Percentiles rank a stretch among this genome's conserved stretches.
phyloP scores from a whole-genome alignment of 371 early-diverging fungal species.

The Actinomortierella ambigua region DNA sequence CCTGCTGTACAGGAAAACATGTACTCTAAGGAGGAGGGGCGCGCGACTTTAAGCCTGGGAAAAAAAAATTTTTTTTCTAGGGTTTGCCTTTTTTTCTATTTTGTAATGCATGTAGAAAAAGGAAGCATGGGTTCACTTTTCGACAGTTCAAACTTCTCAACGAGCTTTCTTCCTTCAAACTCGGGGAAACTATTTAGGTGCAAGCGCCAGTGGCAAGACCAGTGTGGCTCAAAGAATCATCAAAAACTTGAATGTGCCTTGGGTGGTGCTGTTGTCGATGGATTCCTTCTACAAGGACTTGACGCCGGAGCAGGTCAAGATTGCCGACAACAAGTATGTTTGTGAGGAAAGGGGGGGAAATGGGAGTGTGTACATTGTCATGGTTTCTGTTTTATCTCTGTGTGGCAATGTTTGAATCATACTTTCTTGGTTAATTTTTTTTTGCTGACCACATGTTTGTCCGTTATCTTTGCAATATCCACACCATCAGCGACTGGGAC shows the following conservation, averaged over 20 bases:
- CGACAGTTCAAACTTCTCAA: too few relatives aligned
- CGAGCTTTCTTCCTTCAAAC: too few relatives aligned
- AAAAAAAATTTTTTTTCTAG: neutral
- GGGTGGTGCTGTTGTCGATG: conserved; percentile 92
- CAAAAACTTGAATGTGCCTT: conserved; percentile 77
- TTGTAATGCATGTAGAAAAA: too few relatives aligned
- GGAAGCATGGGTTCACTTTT: neutral
- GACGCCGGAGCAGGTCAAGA: conserved; percentile 71
- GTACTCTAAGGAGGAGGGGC: neutral
- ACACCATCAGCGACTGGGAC: conserved; percentile 27
- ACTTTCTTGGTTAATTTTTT: neutral
- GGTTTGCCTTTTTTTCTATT: too few relatives aligned
- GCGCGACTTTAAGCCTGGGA: neutral
- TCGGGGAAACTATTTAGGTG: conserved; percentile 53
- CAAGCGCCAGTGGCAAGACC: conserved; percentile 86
- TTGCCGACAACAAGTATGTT: conserved; percentile 70
- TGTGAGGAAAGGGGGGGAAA: too few relatives aligned
- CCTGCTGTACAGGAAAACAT: neutral
- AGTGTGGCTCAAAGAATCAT: conserved; percentile 80
- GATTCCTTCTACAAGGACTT: conserved; percentile 93
- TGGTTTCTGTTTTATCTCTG: neutral
- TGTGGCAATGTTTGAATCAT: neutral
- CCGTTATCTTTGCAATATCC: neutral
- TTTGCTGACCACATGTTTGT: neutral
- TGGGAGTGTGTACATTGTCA: conserved; percentile 2